Base-by-base conservation (phyloP, 2,329 filamentous ascomycete species). In the Sordariomycetes sp. region DNA sequence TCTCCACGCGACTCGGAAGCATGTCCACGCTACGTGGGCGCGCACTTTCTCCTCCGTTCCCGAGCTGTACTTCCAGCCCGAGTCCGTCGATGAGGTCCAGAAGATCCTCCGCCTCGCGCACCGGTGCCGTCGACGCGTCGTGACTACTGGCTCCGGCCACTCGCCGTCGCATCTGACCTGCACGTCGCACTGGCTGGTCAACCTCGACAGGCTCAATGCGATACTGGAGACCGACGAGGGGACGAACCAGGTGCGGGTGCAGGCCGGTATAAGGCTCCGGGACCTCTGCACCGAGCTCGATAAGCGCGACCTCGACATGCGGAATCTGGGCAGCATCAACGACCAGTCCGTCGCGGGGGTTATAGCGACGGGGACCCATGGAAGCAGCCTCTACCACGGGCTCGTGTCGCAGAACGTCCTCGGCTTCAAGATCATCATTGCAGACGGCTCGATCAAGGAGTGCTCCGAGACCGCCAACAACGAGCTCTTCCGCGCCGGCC, bases 281-380 rank as follows among this genome's bases (percentile, higher is more conserved):
- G 76, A 86, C 60, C 76, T 99, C 59, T 88, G 90, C 62, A 79
- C 81, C 51, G 82, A 85, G 66, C 83, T 97, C 35, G 90, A 89
- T 63, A 78, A 81, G 58, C 73, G 86, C 65, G 90, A 90, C 1
- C 79, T 96, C 62, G 90, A 91, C 2, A 87, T 99, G 81, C 88
- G 89, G 32, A 97, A 95, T 69, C 76, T 97, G 53, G 94, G 94
- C 40, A 96, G 90, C 70, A 99, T 99, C 72, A 91, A 97, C 70
- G 84, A 90, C 65, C 94, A 99, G 77, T 94, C 89, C 60, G 86
- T 97, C 61, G 91, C 90, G 1, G 94, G 94, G 32, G 92, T 91
- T 16, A 95, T 97, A 61, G 86, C 89, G 22, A 99, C 94, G 0
- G 92, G 89, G 18, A 97, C 94, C 0, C 94, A 99, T 70, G 94